phyloP scores from a whole-genome alignment of 495 filamentous ascomycete species.

The Neurospora sp. region DNA sequence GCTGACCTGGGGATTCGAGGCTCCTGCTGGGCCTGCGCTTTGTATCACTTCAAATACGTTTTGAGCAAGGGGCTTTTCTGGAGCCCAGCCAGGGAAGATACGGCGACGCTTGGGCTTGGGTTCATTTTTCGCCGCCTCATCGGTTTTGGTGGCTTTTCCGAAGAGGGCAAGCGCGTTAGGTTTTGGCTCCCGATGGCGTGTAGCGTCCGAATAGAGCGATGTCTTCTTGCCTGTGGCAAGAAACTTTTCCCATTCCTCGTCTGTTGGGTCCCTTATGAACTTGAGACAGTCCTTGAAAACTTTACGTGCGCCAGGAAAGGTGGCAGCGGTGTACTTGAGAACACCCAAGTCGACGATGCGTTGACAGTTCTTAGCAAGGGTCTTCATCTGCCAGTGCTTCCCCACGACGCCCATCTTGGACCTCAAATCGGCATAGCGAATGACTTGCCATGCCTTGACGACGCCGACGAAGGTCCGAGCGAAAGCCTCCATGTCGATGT shows the following conservation, averaged over 20 bases:
- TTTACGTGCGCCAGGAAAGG: constrained; percentile 31
- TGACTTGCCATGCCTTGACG: constrained; percentile 36
- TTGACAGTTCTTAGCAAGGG: constrained; percentile 56
- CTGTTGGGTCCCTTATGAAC: constrained; percentile 61
- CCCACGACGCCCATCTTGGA: constrained; percentile 46
- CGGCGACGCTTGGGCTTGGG: constrained; percentile 13
- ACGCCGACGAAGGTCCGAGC: constrained; percentile 38
- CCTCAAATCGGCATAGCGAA: constrained; percentile 51
- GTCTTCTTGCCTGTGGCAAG: constrained; percentile 29
- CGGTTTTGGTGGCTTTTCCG: constrained; percentile 8
- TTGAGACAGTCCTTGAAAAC: constrained; percentile 56
- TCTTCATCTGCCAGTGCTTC: constrained; percentile 54
- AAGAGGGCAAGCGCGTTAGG: constrained; percentile 20
- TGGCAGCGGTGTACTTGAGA: constrained; percentile 57
- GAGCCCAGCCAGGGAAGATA: constrained; percentile 29
- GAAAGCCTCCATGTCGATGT: constrained; percentile 40
- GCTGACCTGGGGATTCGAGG: constrained; percentile 33
- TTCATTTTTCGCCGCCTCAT: constrained; percentile 4
- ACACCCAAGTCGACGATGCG: constrained; percentile 61
- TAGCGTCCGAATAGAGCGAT: constrained; percentile 23
- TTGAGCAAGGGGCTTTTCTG: constrained; percentile 34
- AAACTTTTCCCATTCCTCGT: constrained; percentile 52
- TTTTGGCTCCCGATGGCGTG: constrained; percentile 19
- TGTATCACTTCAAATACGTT: constrained; percentile 34
- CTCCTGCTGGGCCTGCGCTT: constrained; percentile 28